Evolutionary conservation across 768 basidiomycete genomes (phyloP), one percentile per base, ranked within the genome.

Genomic region (Galerina sulciceps): DNA sequence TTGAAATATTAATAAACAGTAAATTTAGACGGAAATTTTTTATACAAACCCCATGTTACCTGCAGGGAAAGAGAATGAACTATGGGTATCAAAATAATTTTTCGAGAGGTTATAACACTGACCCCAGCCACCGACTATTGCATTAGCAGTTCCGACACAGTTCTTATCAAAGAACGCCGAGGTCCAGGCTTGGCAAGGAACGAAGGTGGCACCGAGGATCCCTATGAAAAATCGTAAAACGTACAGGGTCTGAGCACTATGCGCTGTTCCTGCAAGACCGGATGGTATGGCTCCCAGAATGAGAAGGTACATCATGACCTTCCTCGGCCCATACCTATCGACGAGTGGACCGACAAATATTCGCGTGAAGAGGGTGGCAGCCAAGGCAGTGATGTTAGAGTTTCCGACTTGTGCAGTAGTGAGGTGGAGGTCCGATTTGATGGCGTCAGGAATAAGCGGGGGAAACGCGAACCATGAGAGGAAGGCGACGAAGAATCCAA

Each of bases 171-270:
- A 88, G 70, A 87, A 86, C 3, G 71, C 72, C 0, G 86, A 84
- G 9, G 85, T 85, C 83, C 86, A 85, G 3, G 81, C 80, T 53
- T 85, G 81, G 59, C 84, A 85, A 4, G 85, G 79, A 1, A 88
- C 84, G 57, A 88, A 87, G 1, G 84, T 83, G 0, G 73, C 86
- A 6, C 86, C 86, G 2, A 86, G 74, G 44, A 87, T 81, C 10
- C 85, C 84, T 47, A 86, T 84, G 66, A 87, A 85, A 66, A 86
- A 86, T 0, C 86, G 77, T 35, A 84, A 41, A 2, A 69, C 63
- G 53, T 81, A 80, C 0, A 85, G 73, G 0, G 61, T 61, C 17
- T 34, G 20, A 1, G 77, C 79, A 50, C 58, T 76, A 40, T 72
- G 68, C n/a, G 76, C 75, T 1, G 81, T 81, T 26, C 84, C 85